A percentile compares a stretch with the other conserved stretches of the same genome.
These are phyloP conservation scores for Trichophyton equinum DNA, from an alignment of 2,329 filamentous ascomycete genomes.

Conservation along the genomic window DNA sequence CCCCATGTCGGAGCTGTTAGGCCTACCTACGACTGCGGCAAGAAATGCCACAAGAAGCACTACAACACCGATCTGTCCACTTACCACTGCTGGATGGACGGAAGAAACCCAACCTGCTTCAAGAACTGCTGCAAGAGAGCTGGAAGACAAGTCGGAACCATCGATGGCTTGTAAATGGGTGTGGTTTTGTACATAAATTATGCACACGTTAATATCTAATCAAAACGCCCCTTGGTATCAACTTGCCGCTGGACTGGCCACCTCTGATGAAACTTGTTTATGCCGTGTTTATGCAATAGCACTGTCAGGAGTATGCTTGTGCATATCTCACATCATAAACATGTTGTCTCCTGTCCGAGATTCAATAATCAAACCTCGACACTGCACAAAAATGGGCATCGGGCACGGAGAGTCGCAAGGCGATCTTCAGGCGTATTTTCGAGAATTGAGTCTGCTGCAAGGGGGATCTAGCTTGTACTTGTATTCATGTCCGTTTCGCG, in stretches of 20 bases:
- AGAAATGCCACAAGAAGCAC: conserved; percentile 8
- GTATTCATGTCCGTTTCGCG: neutral
- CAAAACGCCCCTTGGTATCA: neutral
- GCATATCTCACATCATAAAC: no score
- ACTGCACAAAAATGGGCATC: neutral
- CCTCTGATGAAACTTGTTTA: neutral
- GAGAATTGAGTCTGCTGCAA: neutral
- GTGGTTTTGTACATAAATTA: neutral
- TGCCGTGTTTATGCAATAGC: neutral
- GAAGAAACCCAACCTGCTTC: conserved; percentile 8
- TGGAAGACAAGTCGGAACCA: neutral
- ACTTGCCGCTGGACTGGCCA: no score
- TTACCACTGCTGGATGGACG: conserved; percentile 9
- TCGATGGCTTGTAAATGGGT: neutral
- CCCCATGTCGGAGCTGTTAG: conserved; percentile 1
- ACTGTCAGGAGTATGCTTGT: no score
- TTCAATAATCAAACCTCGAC: neutral
- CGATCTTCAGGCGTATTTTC: neutral
- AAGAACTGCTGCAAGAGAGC: conserved; percentile 6
- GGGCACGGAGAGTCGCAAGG: neutral
- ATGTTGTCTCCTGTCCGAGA: no score
- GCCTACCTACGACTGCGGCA: conserved; percentile 8
- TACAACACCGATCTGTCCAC: conserved; percentile 5
- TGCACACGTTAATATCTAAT: neutral
- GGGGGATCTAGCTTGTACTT: neutral